These are phyloP conservation scores for Suillus discolor DNA, from an alignment of 768 basidiomycete species.

Conservation along the genomic window DNA sequence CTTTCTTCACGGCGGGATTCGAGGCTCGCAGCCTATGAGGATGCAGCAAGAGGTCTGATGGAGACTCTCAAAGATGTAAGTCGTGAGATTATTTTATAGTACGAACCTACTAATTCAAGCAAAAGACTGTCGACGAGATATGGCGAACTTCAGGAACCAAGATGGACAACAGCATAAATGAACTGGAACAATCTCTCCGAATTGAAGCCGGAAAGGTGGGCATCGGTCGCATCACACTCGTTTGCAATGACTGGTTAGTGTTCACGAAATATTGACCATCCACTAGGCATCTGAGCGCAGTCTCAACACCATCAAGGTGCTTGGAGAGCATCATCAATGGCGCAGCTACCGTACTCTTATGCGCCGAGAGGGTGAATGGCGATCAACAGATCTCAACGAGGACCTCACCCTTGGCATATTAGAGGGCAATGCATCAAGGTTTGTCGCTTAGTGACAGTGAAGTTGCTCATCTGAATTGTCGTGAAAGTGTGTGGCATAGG, in stretches of 20 bases:
- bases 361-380: slow-evolving; percentile 3
- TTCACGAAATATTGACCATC: not conserved
- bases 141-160: not conserved
- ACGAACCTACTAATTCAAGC: not conserved
- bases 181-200: not conserved
- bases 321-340: not conserved
- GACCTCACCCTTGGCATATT: not conserved
- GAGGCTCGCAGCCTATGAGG: not conserved
- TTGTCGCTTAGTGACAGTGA: not conserved
- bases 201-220: not conserved
- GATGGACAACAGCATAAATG: not conserved
- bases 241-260: not conserved
- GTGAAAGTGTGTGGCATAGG: not conserved
- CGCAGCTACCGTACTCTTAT: not conserved
- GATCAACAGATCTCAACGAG: not conserved
- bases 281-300: not conserved
- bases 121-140: not conserved
- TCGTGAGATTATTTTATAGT: not conserved
- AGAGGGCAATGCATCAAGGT: not conserved
- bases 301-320: not conserved
- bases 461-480: not conserved
- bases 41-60: not conserved
- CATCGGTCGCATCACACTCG: no score
- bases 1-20: slow-evolving; percentile 3
- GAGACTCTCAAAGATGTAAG: not conserved